phyloP scores from a whole-genome alignment of 108 stramenopile species.

The Cafeteria roenbergensis region DNA sequence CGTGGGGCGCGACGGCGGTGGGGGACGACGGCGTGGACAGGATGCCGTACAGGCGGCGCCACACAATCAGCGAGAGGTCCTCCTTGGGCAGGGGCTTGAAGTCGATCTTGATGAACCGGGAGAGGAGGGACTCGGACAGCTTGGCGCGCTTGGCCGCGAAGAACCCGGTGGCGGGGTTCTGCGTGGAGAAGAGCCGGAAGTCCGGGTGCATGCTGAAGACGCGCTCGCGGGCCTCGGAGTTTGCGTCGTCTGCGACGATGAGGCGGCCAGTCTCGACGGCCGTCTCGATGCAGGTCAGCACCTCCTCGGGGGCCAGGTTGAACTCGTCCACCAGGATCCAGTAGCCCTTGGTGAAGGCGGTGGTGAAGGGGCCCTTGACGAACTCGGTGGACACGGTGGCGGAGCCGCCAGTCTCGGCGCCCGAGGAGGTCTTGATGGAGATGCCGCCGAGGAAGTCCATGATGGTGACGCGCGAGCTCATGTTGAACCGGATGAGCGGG shows the following conservation, averaged over 20 bases:
- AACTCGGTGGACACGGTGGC: background rate
- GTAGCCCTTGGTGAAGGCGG: conserved; percentile 1
- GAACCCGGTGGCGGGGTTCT: conserved; percentile 11
- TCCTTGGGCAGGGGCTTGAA: background rate
- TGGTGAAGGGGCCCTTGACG: background rate
- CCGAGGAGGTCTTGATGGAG: background rate
- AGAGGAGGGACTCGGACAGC: background rate
- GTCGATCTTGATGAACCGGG: background rate
- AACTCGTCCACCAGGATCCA: conserved; percentile 14
- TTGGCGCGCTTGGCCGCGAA: conserved; percentile 6
- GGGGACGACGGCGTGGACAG: too few species aligned
- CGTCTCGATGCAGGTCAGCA: conserved; percentile 1
- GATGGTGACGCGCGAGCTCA: conserved; percentile 8
- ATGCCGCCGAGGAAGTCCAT: conserved; percentile 4
- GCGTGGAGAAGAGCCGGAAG: conserved; percentile 17
- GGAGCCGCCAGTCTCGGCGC: too few species aligned
- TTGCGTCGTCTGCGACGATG: conserved; percentile 3
- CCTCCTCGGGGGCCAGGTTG: conserved; percentile 14
- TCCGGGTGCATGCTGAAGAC: conserved; percentile 7
- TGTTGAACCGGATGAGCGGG: conserved; percentile 5
- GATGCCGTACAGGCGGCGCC: too few species aligned
- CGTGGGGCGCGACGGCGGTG: too few species aligned
- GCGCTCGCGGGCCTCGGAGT: background rate
- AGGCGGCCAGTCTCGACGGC: conserved; percentile 9
- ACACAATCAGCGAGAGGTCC: too few species aligned